phyloP scores from a whole-genome alignment of 164 flowering plant species.

The Umbellularia californica region DNA sequence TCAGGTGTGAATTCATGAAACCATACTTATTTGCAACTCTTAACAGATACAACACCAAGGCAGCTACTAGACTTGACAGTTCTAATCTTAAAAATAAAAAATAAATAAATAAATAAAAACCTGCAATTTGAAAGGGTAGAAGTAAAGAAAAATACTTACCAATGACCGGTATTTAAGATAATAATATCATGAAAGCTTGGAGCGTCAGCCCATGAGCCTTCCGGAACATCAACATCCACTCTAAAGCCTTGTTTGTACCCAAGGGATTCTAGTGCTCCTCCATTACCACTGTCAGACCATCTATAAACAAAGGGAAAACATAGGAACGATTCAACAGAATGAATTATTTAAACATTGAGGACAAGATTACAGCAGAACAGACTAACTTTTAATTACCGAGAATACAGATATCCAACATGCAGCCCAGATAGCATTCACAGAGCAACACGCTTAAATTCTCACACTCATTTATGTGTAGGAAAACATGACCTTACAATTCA shows the following conservation, averaged over 20 bases:
- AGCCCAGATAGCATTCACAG: no score
- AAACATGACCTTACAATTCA: neutral
- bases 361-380: neutral
- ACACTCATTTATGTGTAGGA: neutral
- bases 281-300: conserved; percentile 64
- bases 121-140: no score
- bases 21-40: neutral
- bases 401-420: no score
- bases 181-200: conserved; percentile 79
- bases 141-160: conserved; percentile 39
- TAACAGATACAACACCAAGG: neutral
- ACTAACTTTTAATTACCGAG: no score
- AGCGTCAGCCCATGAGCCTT: conserved; percentile 76
- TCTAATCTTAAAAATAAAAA: no score
- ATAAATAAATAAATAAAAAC: no score
- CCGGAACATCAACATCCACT: conserved; percentile 95
- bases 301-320: conserved; percentile 31
- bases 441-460: no score
- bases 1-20: neutral
- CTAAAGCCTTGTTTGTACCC: conserved; percentile 86
- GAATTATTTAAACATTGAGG: neutral
- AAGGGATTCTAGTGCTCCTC: conserved; percentile 70
- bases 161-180: conserved; percentile 94
- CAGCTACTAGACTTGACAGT: neutral
- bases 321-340: neutral